Evolutionary conservation across 495 filamentous ascomycete genomes (phyloP), one percentile per base, ranked within the genome.

Genomic region (Penicillium steckii): DNA sequence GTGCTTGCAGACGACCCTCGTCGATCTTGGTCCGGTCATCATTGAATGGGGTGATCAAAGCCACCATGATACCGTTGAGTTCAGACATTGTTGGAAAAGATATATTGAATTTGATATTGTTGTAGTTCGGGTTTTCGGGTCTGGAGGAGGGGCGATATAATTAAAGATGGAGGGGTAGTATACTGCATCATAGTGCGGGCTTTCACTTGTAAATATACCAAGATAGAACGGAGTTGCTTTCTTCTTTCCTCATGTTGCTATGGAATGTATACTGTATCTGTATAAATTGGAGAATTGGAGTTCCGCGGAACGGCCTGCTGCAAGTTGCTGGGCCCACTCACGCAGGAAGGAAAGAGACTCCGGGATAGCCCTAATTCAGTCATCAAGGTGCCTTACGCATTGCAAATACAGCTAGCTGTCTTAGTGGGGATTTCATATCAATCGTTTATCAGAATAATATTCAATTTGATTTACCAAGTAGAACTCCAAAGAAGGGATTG

Each of bases 31-130:
- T 60, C 23, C 52, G 44, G 48, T 72, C 63, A 42, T 70, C 67
- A 6, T 61, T 70, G 63, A 70, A 72, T 29, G 67, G 67, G 48
- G 69, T 72, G 59, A 72, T 70, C 18, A 72, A 52, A 37, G 69
- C 69, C 23, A 72, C 69, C 50, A 72, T 61, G 49, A 72, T 67
- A 13, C 69, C 69, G 33, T 40, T 40, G 53, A 69, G 33, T 32
- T 32, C 60, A 12, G 54, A n/a, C n/a, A n/a, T n/a, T n/a, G n/a
- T n/a, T n/a, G n/a, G n/a, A n/a, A n/a, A 37, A 24, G 53, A 24
- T 57, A 66, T 62, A 27, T 60, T 62, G 48, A 23, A 41, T 17
- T 41, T 40, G 35, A 19, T 18, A 12, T 40, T 21, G 38, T 10
- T 21, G 38, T 41, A 22, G 2, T 22, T 23, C n/a, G n/a, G n/a